A percentile compares a stretch with the other conserved stretches of the same genome.
Evolutionary conservation across 2,329 filamentous ascomycete genomes (phyloP).

Genomic region (Drechslera avenae): DNA sequence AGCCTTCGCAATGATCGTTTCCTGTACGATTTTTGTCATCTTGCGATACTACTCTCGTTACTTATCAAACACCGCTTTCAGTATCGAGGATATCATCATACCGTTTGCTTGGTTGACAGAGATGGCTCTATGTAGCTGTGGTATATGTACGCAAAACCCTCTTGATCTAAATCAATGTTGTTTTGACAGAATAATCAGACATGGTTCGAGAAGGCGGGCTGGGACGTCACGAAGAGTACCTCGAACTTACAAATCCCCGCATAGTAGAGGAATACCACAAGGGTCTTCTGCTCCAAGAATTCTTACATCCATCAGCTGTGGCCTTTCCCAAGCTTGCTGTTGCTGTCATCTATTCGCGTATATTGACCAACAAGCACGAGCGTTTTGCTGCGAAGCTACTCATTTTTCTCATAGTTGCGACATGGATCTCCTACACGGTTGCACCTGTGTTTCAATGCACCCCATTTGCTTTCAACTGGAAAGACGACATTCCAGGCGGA

Average conservation of each 20-base stretch:
- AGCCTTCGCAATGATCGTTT: constrained; percentile 23
- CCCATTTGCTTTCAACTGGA: constrained; percentile 35
- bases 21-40: constrained; percentile 27
- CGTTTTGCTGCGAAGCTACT: constrained; percentile 26
- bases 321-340: constrained; percentile 37
- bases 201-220: constrained; percentile 32
- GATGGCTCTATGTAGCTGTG: constrained; percentile 25
- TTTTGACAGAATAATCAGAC: constrained; percentile 12
- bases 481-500: constrained; percentile 30
- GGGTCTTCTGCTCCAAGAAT: constrained; percentile 32
- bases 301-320: constrained; percentile 32
- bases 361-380: constrained; percentile 34
- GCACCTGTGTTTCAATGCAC: constrained; percentile 31
- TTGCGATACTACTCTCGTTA: constrained; percentile 31
- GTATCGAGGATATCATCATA: constrained; percentile 27
- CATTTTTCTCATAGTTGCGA: constrained; percentile 23
- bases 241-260: constrained; percentile 18
- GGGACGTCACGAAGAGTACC: constrained; percentile 29
- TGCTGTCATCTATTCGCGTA: constrained; percentile 29
- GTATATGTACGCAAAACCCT: constrained; percentile 23
- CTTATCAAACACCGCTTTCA: constrained; percentile 21
- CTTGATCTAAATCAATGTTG: not conserved
- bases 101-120: constrained; percentile 32
- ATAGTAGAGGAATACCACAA: constrained; percentile 28
- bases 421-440: constrained; percentile 30